Conservation (phyloP, 495 filamentous ascomycete genomes). For the Tuber melanosporum region DNA sequence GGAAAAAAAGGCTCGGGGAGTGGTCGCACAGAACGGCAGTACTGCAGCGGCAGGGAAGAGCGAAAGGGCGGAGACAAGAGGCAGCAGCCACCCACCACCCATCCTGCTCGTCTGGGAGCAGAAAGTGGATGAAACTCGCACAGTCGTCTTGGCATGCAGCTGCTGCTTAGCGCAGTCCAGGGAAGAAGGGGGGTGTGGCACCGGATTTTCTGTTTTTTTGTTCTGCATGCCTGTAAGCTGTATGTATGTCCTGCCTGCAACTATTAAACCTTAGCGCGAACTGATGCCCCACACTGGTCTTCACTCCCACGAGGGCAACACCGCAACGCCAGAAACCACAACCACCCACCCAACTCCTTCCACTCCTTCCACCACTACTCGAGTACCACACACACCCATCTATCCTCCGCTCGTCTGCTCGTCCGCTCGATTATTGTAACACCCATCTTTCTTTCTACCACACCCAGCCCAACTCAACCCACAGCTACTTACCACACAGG, state of each 20-base stretch:
- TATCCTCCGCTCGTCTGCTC: background rate
- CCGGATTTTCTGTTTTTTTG: constrained; percentile 35
- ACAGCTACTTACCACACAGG: background rate
- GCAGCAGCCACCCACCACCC: constrained; percentile 38
- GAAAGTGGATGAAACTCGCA: constrained; percentile 32
- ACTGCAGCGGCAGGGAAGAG: constrained; percentile 40
- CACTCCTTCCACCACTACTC: background rate
- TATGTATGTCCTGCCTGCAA: constrained; percentile 39
- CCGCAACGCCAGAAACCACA: constrained; percentile 30
- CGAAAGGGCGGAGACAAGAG: constrained; percentile 39
- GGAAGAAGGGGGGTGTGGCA: constrained; percentile 40
- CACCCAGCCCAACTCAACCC: background rate
- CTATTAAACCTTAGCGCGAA: constrained; percentile 36
- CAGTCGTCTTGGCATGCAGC: constrained; percentile 37
- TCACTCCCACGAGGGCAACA: constrained; percentile 38
- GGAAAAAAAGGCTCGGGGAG: constrained; percentile 36
- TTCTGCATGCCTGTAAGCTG: constrained; percentile 38
- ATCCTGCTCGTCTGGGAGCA: constrained; percentile 35
- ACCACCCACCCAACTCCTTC: constrained; percentile 1
- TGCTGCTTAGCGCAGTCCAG: constrained; percentile 37
- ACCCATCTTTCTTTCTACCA: background rate
- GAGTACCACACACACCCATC: constrained; percentile 1
- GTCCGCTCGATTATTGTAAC: background rate
- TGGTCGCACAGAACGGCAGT: constrained; percentile 40
- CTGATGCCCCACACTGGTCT: constrained; percentile 38